These are phyloP conservation scores for Lentinula novae-zelandiae DNA, from an alignment of 1,284 basidiomycete genomes.

Conservation along the genomic window DNA sequence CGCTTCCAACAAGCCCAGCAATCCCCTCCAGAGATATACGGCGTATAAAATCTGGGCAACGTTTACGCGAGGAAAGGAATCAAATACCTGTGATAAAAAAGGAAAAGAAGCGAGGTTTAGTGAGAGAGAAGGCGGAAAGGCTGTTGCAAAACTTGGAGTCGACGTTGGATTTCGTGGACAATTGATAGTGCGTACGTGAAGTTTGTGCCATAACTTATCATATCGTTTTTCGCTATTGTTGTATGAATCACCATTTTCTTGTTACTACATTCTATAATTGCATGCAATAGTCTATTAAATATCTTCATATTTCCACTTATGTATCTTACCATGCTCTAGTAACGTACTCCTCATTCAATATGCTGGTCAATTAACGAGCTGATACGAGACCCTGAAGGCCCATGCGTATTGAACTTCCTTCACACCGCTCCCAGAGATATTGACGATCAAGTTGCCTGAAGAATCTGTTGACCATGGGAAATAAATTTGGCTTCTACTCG, in stretches of 20 bases:
- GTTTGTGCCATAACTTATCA: not conserved
- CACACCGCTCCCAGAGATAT: conserved; percentile 10
- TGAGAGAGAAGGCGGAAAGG: conserved; percentile 30
- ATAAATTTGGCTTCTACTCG: conserved; percentile 12
- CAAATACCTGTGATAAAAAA: conserved; percentile 19
- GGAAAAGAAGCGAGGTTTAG: conserved; percentile 27
- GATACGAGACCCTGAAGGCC: conserved; percentile 16
- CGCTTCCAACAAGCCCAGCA: not conserved
- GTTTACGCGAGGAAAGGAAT: conserved; percentile 17
- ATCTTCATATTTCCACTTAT: too few relatives aligned
- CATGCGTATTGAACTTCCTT: conserved; percentile 14
- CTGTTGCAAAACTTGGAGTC: conserved; percentile 41
- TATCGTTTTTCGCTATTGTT: not conserved
- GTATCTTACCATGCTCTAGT: not conserved
- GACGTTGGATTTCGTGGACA: conserved; percentile 47
- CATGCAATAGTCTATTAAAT: too few relatives aligned
- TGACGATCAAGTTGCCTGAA: conserved; percentile 12
- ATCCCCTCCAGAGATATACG: conserved; percentile 12
- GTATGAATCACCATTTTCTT: not conserved
- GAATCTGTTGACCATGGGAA: conserved; percentile 9
- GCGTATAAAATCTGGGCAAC: conserved; percentile 25
- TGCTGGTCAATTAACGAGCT: not conserved
- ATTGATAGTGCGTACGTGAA: conserved; percentile 14
- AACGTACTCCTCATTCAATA: not conserved
- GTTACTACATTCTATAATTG: not conserved